Conservation (phyloP, 108 stramenopile genomes). For the Cyclotella sp. region DNA sequence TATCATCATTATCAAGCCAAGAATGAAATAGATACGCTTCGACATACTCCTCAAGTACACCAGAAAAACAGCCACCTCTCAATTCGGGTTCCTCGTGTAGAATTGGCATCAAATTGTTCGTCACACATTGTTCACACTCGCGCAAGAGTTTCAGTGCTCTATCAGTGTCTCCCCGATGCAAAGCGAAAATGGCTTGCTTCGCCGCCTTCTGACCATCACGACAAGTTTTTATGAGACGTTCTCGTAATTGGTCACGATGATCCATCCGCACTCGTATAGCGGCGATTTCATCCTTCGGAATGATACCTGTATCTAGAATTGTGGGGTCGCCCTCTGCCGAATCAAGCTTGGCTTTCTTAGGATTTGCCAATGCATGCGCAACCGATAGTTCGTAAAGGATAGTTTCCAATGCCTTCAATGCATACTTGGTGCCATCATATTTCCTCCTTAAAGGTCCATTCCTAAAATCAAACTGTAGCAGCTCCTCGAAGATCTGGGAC, state of each 20-base stretch:
- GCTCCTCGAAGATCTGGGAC: conserved; percentile 58
- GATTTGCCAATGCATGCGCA: conserved; percentile 47
- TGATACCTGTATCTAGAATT: conserved; percentile 6
- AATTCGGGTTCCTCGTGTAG: conserved; percentile 84
- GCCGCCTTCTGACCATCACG: conserved; percentile 92
- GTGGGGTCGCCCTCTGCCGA: conserved; percentile 26
- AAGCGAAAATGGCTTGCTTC: conserved; percentile 92
- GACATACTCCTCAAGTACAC: conserved; percentile 91
- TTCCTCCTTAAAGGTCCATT: conserved; percentile 91
- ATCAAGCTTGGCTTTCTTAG: conserved; percentile 27
- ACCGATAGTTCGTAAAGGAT: conserved; percentile 87
- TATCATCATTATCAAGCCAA: conserved; percentile 61
- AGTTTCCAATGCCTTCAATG: conserved; percentile 80
- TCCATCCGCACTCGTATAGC: conserved; percentile 76
- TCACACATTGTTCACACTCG: conserved; percentile 72
- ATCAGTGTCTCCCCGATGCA: conserved; percentile 79
- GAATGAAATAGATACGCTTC: conserved; percentile 92
- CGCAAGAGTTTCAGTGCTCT: conserved; percentile 61
- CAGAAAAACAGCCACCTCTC: conserved; percentile 71
- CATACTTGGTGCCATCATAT: conserved; percentile 88
- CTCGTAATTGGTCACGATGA: conserved; percentile 81
- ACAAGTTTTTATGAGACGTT: conserved; percentile 88
- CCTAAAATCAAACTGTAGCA: conserved; percentile 90
- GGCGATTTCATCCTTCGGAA: conserved; percentile 58
- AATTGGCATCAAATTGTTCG: conserved; percentile 71